A percentile compares a stretch with the other conserved stretches of the same genome.
phyloP scores from a whole-genome alignment of 345 rosid genomes.

The Aethionema arabicum region DNA sequence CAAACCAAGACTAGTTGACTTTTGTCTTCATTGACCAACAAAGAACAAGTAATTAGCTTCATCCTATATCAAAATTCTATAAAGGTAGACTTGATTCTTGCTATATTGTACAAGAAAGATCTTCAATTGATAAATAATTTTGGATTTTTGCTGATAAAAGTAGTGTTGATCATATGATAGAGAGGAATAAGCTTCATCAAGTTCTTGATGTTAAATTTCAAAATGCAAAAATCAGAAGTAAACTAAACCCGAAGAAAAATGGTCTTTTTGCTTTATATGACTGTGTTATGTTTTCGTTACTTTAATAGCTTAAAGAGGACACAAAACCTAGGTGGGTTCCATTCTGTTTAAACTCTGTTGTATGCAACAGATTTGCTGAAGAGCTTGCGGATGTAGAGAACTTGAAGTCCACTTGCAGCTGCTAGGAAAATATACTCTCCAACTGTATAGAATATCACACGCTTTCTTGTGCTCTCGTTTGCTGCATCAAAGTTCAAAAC shows the following conservation, averaged over 20 bases:
- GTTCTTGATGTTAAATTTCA: slow-evolving; percentile 7
- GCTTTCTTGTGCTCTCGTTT: slow-evolving; percentile 87
- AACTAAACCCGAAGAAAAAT: slow-evolving; percentile 13
- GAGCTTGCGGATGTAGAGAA: slow-evolving; percentile 77
- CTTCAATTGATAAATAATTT: not conserved
- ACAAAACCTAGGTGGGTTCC: slow-evolving; percentile 1
- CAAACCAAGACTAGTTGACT: too few species aligned
- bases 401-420: slow-evolving; percentile 71
- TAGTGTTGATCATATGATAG: not conserved
- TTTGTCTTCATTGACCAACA: too few species aligned
- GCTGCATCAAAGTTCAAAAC: slow-evolving; percentile 50
- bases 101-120: not conserved
- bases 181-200: slow-evolving; percentile 23
- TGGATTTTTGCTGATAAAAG: not conserved
- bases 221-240: slow-evolving; percentile 6
- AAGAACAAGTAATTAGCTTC: too few species aligned
- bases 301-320: slow-evolving; percentile 4
- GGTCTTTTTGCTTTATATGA: slow-evolving; percentile 23
- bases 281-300: not conserved
- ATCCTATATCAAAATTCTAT: not conserved
- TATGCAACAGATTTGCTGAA: slow-evolving; percentile 93
- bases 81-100: not conserved
- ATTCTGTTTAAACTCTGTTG: slow-evolving; percentile 65
- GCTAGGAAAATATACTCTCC: slow-evolving; percentile 77
- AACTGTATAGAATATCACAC: slow-evolving; percentile 78